Percentiles rank a stretch among this genome's conserved stretches.
Conservation (phyloP, 2,329 filamentous ascomycete species). For the Nigrograna mackinnonii region DNA sequence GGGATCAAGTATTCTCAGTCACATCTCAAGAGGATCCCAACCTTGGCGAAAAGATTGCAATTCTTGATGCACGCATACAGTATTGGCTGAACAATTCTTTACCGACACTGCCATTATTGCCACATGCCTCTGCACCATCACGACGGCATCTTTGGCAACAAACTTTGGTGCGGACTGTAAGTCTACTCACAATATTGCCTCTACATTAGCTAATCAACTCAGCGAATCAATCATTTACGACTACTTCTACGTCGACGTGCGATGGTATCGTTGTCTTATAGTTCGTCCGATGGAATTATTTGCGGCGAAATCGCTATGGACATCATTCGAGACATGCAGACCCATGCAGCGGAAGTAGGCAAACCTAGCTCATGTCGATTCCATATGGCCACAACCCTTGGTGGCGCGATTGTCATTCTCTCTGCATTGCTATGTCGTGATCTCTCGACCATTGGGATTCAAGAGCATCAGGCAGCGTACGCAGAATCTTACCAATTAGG, state of each 20-base stretch:
- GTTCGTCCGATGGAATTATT: conserved; percentile 9
- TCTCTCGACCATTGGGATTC: conserved; percentile 5
- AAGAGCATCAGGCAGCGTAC: conserved; percentile 8
- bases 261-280: conserved; percentile 26
- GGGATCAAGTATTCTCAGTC: conserved; percentile 21
- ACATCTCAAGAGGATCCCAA: conserved; percentile 7
- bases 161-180: conserved; percentile 18
- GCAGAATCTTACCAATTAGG: conserved; percentile 15
- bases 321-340: conserved; percentile 15
- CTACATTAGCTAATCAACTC: too few species aligned
- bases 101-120: conserved; percentile 11
- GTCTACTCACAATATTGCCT: too few species aligned
- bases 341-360: conserved; percentile 6
- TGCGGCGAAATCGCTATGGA: conserved; percentile 19
- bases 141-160: conserved; percentile 13
- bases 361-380: conserved; percentile 16
- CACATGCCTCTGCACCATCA: conserved; percentile 9
- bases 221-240: conserved; percentile 24
- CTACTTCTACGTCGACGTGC: conserved; percentile 25
- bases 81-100: conserved; percentile 12
- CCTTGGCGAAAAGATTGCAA: conserved; percentile 9
- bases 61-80: conserved; percentile 16
- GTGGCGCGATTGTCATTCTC: conserved; percentile 21
- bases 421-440: conserved; percentile 21
- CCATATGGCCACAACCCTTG: conserved; percentile 18